Evolutionary conservation across 495 filamentous ascomycete genomes (phyloP).

Genomic region (Penicillium canariense): DNA sequence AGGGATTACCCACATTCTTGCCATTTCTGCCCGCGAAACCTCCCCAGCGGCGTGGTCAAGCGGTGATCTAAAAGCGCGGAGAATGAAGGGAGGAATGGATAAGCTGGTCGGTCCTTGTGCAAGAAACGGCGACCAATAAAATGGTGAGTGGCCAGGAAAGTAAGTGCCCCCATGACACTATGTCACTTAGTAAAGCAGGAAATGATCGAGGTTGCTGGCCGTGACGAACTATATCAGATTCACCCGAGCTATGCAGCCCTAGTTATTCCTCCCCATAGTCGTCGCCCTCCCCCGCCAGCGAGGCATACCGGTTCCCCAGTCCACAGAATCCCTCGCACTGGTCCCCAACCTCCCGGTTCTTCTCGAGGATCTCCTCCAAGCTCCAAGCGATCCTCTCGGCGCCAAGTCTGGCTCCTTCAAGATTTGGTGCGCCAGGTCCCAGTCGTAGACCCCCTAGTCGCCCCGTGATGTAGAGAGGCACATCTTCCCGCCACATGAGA

Average conservation of each 20-base stretch:
- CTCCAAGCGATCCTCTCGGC: constrained; percentile 63
- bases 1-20: constrained; percentile 28
- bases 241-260: constrained; percentile 1
- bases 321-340: constrained; percentile 32
- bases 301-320: constrained; percentile 36
- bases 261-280: constrained; percentile 8
- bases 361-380: constrained; percentile 49
- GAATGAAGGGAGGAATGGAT: constrained; percentile 33
- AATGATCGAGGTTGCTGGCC: not conserved
- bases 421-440: constrained; percentile 59
- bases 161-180: not conserved
- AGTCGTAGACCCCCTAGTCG: constrained; percentile 55
- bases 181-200: not conserved
- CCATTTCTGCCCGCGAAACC: not conserved
- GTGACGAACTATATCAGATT: not conserved
- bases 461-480: constrained; percentile 61
- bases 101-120: not conserved
- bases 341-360: constrained; percentile 21
- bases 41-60: constrained; percentile 7
- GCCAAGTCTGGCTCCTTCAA: constrained; percentile 61
- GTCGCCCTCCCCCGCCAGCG: constrained; percentile 16
- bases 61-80: constrained; percentile 10
- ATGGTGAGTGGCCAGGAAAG: not conserved
- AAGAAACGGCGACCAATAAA: not conserved
- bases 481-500: constrained; percentile 57